Conservation (phyloP, 768 basidiomycete species). For the Mycena haematopus region DNA sequence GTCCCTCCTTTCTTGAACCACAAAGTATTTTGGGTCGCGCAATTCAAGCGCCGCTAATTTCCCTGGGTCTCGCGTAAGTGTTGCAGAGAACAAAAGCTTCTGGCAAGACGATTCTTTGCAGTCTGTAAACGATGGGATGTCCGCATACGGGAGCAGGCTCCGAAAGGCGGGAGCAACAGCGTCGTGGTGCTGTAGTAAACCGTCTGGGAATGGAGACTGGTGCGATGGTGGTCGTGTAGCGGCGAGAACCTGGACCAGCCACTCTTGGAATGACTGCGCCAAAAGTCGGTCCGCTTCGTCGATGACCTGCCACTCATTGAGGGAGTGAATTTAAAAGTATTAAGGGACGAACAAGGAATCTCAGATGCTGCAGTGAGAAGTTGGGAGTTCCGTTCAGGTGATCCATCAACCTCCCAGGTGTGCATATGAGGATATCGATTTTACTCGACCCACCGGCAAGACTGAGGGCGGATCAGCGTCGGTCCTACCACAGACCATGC, state of each 20-base stretch:
- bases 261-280: conserved; percentile 95
- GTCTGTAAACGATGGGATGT: conserved; percentile 61
- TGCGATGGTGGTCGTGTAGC: conserved; percentile 57
- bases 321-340: neutral
- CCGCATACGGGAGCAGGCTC: conserved; percentile 46
- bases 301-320: conserved; percentile 66
- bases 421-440: conserved; percentile 93
- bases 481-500: neutral
- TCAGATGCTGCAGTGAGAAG: conserved; percentile 91
- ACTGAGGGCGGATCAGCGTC: conserved; percentile 45
- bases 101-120: conserved; percentile 75
- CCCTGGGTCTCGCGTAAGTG: conserved; percentile 92
- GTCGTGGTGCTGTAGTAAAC: conserved; percentile 46
- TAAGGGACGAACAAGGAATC: conserved; percentile 77
- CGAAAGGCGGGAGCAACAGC: conserved; percentile 69
- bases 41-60: conserved; percentile 86
- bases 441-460: conserved; percentile 87
- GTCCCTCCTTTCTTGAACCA: conserved; percentile 64
- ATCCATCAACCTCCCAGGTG: conserved; percentile 94
- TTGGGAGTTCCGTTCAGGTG: conserved; percentile 88
- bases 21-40: conserved; percentile 83
- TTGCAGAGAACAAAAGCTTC: conserved; percentile 96
- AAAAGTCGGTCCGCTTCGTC: conserved; percentile 98
- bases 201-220: conserved; percentile 9
- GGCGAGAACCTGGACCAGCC: conserved; percentile 84